Percentiles rank a stretch among this genome's conserved stretches.
These are phyloP conservation scores for Pichia sp. DNA, from an alignment of 1,139 yeast genomes.

Conservation along the genomic window DNA sequence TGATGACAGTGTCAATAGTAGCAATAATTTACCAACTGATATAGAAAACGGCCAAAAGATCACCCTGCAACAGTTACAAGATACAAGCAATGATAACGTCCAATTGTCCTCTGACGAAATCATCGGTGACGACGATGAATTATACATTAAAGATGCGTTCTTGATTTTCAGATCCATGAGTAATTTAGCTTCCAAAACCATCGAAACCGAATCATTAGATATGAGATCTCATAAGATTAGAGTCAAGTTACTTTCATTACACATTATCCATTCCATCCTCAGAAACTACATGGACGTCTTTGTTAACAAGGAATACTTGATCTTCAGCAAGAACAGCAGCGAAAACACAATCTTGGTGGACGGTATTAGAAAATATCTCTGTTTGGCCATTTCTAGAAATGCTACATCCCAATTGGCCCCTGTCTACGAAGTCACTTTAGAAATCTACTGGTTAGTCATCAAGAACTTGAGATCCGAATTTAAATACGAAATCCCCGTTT, in stretches of 20 bases:
- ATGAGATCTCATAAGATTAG: slow-evolving; percentile 91
- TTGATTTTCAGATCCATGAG: slow-evolving; percentile 93
- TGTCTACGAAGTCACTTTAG: slow-evolving; percentile 87
- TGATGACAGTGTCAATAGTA: neutral
- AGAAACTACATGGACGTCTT: slow-evolving; percentile 86
- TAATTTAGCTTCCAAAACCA: slow-evolving; percentile 78
- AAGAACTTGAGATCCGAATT: slow-evolving; percentile 83
- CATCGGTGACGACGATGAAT: slow-evolving; percentile 57
- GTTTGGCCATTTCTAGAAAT: slow-evolving; percentile 82
- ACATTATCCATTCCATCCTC: slow-evolving; percentile 81
- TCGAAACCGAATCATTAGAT: slow-evolving; percentile 73
- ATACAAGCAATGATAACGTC: slow-evolving; percentile 57
- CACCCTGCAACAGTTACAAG: slow-evolving; percentile 42
- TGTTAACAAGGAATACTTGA: slow-evolving; percentile 59
- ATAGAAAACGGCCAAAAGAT: slow-evolving; percentile 29
- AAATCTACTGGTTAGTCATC: slow-evolving; percentile 88
- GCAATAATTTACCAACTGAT: neutral
- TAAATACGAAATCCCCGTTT: slow-evolving; percentile 90
- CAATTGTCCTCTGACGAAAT: slow-evolving; percentile 51
- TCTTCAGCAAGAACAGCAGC: slow-evolving; percentile 54
- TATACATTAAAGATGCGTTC: slow-evolving; percentile 86
- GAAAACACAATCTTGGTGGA: slow-evolving; percentile 68
- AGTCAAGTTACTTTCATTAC: slow-evolving; percentile 85
- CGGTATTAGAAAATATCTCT: slow-evolving; percentile 81
- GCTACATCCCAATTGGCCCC: slow-evolving; percentile 93